A percentile compares a stretch with the other conserved stretches of the same genome.
phyloP scores from a whole-genome alignment of 2,329 filamentous ascomycete genomes.

The Fusarium anguioides region DNA sequence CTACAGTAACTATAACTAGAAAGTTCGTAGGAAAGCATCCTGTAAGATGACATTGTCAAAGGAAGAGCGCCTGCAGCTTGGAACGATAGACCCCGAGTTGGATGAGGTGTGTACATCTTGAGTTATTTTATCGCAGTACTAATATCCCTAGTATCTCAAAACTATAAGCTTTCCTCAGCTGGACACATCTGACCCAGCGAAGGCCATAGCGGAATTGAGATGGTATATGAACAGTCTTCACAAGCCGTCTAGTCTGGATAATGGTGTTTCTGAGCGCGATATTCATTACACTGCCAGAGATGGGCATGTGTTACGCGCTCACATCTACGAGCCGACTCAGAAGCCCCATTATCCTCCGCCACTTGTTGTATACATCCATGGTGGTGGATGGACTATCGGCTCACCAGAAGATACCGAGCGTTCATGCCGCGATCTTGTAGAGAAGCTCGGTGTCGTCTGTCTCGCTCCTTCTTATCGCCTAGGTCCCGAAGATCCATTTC shows the following conservation, averaged over 20 bases:
- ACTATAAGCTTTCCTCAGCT: not conserved
- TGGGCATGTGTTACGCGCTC: not conserved
- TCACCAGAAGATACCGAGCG: not conserved
- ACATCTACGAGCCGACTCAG: not conserved
- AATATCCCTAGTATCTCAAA: not conserved
- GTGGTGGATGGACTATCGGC: slow-evolving; percentile 1
- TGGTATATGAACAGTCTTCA: slow-evolving; percentile 5
- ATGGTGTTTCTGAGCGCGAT: not conserved
- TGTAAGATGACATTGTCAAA: not conserved
- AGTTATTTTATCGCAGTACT: accelerated
- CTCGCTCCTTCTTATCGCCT: not conserved
- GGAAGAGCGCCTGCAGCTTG: not conserved
- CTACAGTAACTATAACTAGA: no score
- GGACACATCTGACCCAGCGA: not conserved
- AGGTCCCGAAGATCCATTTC: not conserved
- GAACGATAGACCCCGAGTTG: not conserved
- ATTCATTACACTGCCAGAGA: not conserved
- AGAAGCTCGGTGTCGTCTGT: not conserved
- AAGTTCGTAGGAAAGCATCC: no score
- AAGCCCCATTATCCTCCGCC: accelerated
- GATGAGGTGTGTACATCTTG: not conserved
- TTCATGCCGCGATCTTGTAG: not conserved
- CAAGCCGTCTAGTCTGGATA: not conserved
- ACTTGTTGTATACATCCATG: not conserved
- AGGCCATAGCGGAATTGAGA: not conserved